Evolutionary conservation across 345 rosid genomes (phyloP), one percentile per base, ranked within the genome.

Genomic region (Boechera stricta): DNA sequence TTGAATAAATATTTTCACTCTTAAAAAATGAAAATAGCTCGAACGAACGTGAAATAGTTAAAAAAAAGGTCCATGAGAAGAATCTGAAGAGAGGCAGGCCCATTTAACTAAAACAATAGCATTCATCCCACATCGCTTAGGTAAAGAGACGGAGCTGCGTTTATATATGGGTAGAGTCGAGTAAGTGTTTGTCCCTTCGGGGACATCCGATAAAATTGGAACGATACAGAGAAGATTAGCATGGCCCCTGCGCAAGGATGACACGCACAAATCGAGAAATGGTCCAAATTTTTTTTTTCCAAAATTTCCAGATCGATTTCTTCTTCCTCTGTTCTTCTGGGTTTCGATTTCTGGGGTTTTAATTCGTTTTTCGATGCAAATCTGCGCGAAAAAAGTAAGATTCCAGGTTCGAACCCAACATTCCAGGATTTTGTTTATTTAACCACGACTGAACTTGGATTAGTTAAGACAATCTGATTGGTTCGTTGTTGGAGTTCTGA

Each of bases 91-190:
- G 60, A 56, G 61, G 29, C 35, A 26, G 67, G 33, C 52, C 52
- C 67, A 39, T 39, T 36, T 39, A 39, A 39, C 0, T 7, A 26
- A 2, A 56, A 42, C 6, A 5, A 7, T 7, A 41, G 21, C 7
- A 26, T 42, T 28, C 0, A 7, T 63, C 79, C 79, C 80, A 69
- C 75, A 69, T 61, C 64, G 80, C 13, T 24, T 3, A 35, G 4
- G 0, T 0, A 7, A 44, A 1, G 0, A 4, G 5, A 13, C 7
- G 4, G 0, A 42, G 41, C 26, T 32, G 6, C 0, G 8, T 76
- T 61, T 69, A 61, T 31, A 62, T 24, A 52, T 0, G 1, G 57
- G 0, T 0, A 9, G 57, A 52, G 15, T 52, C 15, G 57, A 4
- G 6, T 10, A 4, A 0, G 2, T 21, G 56, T 10, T 21, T 52